Base-by-base conservation (phyloP, 257 asterid genomes). In the Solanum virginianum region DNA sequence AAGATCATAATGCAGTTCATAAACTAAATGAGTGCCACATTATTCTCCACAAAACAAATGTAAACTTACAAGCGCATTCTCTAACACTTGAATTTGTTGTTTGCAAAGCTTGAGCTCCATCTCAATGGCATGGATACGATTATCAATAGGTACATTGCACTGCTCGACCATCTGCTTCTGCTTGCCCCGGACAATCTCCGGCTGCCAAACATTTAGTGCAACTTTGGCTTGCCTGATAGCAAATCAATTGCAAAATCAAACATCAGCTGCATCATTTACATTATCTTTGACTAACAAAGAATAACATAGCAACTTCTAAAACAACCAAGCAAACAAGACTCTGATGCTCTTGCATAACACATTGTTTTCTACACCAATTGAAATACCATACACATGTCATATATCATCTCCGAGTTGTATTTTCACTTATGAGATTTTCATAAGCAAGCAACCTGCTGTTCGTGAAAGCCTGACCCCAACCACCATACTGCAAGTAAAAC, bases 151-250 rank as follows among this genome's bases (percentile, higher is more conserved):
- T 54, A 96, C 95, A 81, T 86, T 88, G 88, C 87, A 89, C 86
- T 96, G 99, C 89, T 93, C 91, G 84, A 96, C 88, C 86, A 94
- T 86, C 90, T 90, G 91, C 82, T 90, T 92, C 79, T 94, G 99
- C 84, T 88, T 88, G 82, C 93, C 95, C 24, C 97, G 91, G 54
- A 96, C 84, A 80, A 94, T 84, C 87, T 93, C 98, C 8, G 99
- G 99, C 89, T 96, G 99, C 99, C 99, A 96, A 83, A 96, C 97
- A 24, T 93, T 91, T 89, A 93, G 71, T 12, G 98, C 95, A 55
- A 92, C 94, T 60, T 97, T 91, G 80, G 97, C 98, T 89, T 91
- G 94, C 92, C 97, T 95, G 89, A 82, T 65, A 83, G 75, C 84
- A 82, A 59, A 87, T 26, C 29, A 65, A 83, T 81, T 39, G 45